Evolutionary conservation across 2,329 filamentous ascomycete species (phyloP).

Genomic region (Talaromyces sp.): DNA sequence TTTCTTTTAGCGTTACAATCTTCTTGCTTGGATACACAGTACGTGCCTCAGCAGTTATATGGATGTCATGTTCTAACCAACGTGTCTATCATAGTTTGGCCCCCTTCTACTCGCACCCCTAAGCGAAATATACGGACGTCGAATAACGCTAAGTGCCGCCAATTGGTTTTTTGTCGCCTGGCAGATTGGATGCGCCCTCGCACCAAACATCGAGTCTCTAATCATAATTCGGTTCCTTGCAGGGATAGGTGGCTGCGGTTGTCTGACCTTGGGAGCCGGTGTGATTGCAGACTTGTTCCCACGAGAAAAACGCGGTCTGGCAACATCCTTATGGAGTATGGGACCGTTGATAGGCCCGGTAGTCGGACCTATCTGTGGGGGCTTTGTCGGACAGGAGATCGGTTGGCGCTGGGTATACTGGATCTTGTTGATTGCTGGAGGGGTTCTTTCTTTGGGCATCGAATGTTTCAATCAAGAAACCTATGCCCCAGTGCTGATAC

Average conservation of each 20-base stretch:
- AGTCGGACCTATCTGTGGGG: conserved; percentile 46
- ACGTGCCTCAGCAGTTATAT: conserved; percentile 49
- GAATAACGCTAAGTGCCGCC: conserved; percentile 50
- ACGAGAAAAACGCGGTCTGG: conserved; percentile 20
- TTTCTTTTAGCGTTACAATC: conserved; percentile 62
- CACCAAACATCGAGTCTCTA: conserved; percentile 49
- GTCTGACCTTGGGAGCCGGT: conserved; percentile 42
- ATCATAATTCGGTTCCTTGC: conserved; percentile 59
- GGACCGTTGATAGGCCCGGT: conserved; percentile 33
- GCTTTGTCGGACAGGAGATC: conserved; percentile 43
- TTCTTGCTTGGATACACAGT: conserved; percentile 41
- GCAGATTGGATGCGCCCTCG: conserved; percentile 60
- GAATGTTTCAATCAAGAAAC: conserved; percentile 47
- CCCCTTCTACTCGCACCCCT: conserved; percentile 55
- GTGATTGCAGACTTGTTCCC: conserved; percentile 24
- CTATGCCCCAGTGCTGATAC: conserved; percentile 56
- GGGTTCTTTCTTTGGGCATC: conserved; percentile 36
- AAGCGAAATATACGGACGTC: conserved; percentile 58
- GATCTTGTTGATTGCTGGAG: conserved; percentile 37
- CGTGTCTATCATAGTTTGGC: conserved; percentile 33
- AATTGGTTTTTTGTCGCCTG: conserved; percentile 59
- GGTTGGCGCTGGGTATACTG: conserved; percentile 54
- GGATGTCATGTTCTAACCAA: conserved; percentile 13
- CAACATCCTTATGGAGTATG: conserved; percentile 20
- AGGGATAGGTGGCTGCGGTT: conserved; percentile 57